Conservation (phyloP, 2,329 filamentous ascomycete species). For the Ophidiomyces ophidiicola region DNA sequence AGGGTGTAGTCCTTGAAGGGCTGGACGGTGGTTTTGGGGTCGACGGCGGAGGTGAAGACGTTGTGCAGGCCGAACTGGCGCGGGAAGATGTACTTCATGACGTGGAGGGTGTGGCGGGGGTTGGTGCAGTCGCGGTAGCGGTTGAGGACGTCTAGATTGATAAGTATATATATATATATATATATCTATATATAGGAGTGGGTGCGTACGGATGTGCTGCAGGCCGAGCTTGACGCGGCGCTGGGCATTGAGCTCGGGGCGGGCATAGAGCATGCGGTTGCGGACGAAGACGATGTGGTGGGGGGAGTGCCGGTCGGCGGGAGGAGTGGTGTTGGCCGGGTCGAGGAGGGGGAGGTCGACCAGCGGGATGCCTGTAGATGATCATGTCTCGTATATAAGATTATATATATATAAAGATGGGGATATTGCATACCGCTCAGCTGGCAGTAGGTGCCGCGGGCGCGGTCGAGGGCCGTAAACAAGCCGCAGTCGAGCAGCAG, state of each 20-base stretch:
- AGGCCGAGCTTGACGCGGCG: conserved; percentile 61
- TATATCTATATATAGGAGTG: conserved; percentile 1
- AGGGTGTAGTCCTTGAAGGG: conserved; percentile 73
- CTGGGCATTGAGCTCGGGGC: conserved; percentile 55
- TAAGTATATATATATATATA: no score
- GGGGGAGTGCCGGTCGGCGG: conserved; percentile 15
- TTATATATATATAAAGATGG: neutral
- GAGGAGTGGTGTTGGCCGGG: neutral
- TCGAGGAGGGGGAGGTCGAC: conserved; percentile 8
- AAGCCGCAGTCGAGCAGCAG: conserved; percentile 66
- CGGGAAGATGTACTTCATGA: conserved; percentile 91
- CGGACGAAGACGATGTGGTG: conserved; percentile 63
- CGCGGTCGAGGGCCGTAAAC: conserved; percentile 51
- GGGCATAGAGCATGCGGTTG: conserved; percentile 75
- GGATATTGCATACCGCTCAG: conserved; percentile 51
- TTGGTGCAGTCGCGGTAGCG: conserved; percentile 44
- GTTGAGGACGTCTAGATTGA: conserved; percentile 74
- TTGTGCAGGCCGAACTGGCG: conserved; percentile 83
- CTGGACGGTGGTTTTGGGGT: conserved; percentile 55
- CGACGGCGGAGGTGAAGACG: conserved; percentile 63
- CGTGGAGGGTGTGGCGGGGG: conserved; percentile 48
- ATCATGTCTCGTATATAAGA: neutral
- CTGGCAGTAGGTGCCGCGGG: conserved; percentile 59
- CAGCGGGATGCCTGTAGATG: conserved; percentile 7
- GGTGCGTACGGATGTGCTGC: conserved; percentile 60